These are phyloP conservation scores for Glycyrrhiza uralensis DNA, from an alignment of 306 rosid species.

Conservation along the genomic window DNA sequence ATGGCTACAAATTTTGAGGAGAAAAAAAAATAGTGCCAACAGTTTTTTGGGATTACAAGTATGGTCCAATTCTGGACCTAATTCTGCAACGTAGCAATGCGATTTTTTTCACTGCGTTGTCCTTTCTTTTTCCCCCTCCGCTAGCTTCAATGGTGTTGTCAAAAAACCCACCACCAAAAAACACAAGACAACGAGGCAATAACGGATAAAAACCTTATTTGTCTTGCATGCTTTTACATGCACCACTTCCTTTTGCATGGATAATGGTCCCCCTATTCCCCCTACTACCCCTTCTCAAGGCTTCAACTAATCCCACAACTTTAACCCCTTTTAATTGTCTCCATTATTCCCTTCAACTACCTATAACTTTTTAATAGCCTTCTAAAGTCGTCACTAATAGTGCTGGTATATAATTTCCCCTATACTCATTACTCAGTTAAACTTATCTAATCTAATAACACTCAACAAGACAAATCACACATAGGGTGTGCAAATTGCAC, in stretches of 20 bases:
- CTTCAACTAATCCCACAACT: conserved; percentile 24
- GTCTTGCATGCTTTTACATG: conserved; percentile 53
- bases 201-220: conserved; percentile 40
- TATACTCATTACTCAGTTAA: not conserved
- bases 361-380: conserved; percentile 20
- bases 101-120: conserved; percentile 15
- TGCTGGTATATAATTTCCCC: not conserved
- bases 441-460: not conserved
- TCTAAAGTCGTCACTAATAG: conserved; percentile 9
- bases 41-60: not conserved
- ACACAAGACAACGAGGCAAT: conserved; percentile 27
- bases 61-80: conserved; percentile 26
- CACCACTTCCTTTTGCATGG: conserved; percentile 38
- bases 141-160: conserved; percentile 15
- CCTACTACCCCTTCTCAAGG: not conserved
- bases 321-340: conserved; percentile 1
- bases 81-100: conserved; percentile 8
- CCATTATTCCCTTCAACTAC: conserved; percentile 35
- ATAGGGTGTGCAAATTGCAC: conserved; percentile 28
- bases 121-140: not conserved
- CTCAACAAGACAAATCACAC: conserved; percentile 10
- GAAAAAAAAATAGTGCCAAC: conserved; percentile 6
- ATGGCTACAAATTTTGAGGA: conserved; percentile 14
- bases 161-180: conserved; percentile 28
- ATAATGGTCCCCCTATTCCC: conserved; percentile 43